phyloP scores from a whole-genome alignment of 345 rosid species.

The Aethionema arabicum region DNA sequence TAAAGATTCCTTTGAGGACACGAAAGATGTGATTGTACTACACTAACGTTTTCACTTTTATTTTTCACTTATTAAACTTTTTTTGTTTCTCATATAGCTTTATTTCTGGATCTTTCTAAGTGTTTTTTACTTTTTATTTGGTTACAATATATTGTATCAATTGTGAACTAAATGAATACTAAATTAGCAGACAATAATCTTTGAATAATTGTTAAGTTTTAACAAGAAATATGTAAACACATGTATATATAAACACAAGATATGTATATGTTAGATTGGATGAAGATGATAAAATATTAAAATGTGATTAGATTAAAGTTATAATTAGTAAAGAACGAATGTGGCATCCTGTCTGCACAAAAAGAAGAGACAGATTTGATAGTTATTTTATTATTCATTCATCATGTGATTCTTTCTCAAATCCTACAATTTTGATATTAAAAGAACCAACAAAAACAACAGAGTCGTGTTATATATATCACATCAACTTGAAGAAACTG shows the following conservation, averaged over 20 bases:
- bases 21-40: slow-evolving; percentile 26
- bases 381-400: slow-evolving; percentile 32
- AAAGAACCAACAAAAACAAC: slow-evolving; percentile 12
- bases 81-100: no score
- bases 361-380: slow-evolving; percentile 37
- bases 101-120: no score
- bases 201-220: no score
- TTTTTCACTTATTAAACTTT: no score
- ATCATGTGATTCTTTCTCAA: slow-evolving; percentile 20
- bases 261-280: no score
- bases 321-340: slow-evolving; percentile 14
- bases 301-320: background rate
- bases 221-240: no score
- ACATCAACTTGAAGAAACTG: slow-evolving; percentile 27
- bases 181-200: no score
- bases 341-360: slow-evolving; percentile 4
- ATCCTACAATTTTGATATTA: slow-evolving; percentile 4
- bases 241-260: no score
- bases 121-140: no score
- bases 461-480: slow-evolving; percentile 15
- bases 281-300: background rate
- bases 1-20: slow-evolving; percentile 4
- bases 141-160: no score
- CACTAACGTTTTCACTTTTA: no score
- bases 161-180: no score